These are phyloP conservation scores for Lizonia empirigonia DNA, from an alignment of 2,329 filamentous ascomycete genomes.

Conservation along the genomic window DNA sequence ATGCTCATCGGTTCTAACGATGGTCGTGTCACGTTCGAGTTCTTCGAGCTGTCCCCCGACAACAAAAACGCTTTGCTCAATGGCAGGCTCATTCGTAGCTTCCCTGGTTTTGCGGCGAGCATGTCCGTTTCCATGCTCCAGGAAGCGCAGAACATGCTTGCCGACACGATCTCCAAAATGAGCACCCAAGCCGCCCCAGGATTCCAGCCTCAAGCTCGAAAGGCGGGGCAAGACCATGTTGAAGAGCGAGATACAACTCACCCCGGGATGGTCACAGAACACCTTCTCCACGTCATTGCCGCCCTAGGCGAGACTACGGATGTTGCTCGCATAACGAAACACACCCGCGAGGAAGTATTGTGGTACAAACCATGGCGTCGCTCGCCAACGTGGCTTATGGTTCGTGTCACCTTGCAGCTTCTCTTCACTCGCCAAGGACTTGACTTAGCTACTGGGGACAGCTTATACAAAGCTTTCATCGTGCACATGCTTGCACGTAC, in stretches of 20 bases:
- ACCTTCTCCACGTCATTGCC: constrained; percentile 51
- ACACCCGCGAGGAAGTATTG: constrained; percentile 61
- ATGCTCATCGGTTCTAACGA: constrained; percentile 48
- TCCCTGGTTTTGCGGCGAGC: constrained; percentile 51
- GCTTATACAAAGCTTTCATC: constrained; percentile 60
- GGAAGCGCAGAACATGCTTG: constrained; percentile 34
- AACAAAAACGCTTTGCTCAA: constrained; percentile 49
- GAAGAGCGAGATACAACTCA: constrained; percentile 58
- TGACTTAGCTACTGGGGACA: neutral
- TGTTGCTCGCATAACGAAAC: constrained; percentile 53
- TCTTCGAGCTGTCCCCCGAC: constrained; percentile 55
- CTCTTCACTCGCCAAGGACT: constrained; percentile 32
- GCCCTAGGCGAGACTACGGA: constrained; percentile 43
- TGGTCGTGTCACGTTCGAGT: constrained; percentile 46
- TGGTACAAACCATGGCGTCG: constrained; percentile 58
- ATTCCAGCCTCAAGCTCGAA: constrained; percentile 46
- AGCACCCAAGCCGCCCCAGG: constrained; percentile 43
- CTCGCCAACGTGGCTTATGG: constrained; percentile 61
- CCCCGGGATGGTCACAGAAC: constrained; percentile 60
- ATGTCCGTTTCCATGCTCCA: constrained; percentile 34
- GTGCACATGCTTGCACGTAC: constrained; percentile 56
- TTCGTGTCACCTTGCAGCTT: constrained; percentile 59
- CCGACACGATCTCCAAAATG: constrained; percentile 45
- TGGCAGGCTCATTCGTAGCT: constrained; percentile 52
- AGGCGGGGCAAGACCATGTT: constrained; percentile 43